Base-by-base conservation (phyloP, 768 basidiomycete genomes). In the Russula sp. region DNA sequence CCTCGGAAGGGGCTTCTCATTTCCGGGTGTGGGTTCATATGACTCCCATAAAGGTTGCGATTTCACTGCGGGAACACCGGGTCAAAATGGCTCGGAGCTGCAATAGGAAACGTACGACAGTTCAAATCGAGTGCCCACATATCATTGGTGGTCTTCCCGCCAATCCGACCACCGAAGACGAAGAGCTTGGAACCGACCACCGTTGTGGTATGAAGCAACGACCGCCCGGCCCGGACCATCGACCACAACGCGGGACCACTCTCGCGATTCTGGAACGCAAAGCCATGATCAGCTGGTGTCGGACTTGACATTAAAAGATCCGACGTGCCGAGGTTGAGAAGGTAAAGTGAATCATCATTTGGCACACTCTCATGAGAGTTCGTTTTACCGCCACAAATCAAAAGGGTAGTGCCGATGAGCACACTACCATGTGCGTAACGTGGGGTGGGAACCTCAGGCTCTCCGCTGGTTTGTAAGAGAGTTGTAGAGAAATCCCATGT, bases 121-220 rank as follows among this genome's bases (percentile, higher is more conserved):
- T 92, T 94, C 67, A 99, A 83, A 77, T 99, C 95, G 73, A 98
- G 98, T 14, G 86, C 83, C 93, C 94, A 96, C 24, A 99, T 75
- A 74, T 99, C 97, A 71, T 94, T 92, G 74, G 96, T 79, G 74
- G 97, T 97, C 70, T 89, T 84, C 36, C 93, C 92, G 67, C 94
- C 92, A 9, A 93, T 92, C 75, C 98, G 96, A 22, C 97, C 97
- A 64, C 96, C 97, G 71, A 97, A 98, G 32, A 98, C 83, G 73
- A 91, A 91, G 78, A 99, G 97, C 74, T 85, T 89, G 67, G 90
- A 90, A 48, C 89, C 92, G 51, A 84, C 82, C 90, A 99, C 94
- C 10, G 92, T 86, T 14, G 94, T 94, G 2, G 95, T 89, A 75
- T 98, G 97, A 0, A 97, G 72, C 98, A 98, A 58, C 97, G 83